phyloP scores from a whole-genome alignment of 805 yeast genomes.

The Zygotorulaspora danielsina region DNA sequence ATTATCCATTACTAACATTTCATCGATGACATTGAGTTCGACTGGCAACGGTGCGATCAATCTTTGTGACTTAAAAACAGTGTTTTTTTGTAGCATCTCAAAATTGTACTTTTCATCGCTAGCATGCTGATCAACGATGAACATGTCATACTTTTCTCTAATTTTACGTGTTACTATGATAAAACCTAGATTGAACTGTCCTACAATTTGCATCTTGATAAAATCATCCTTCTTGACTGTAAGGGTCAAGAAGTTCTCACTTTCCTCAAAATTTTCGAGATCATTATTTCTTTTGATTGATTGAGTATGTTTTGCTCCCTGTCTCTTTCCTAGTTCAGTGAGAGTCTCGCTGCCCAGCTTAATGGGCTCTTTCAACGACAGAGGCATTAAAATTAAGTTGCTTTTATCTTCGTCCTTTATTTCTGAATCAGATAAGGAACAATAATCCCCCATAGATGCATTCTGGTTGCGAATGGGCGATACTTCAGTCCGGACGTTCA shows the following conservation, averaged over 20 bases:
- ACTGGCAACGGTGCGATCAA: slow-evolving; percentile 55
- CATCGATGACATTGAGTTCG: slow-evolving; percentile 75
- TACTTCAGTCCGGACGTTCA: slow-evolving; percentile 17
- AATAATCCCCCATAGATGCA: slow-evolving; percentile 4
- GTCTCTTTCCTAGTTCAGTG: neutral
- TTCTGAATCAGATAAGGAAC: slow-evolving; percentile 6
- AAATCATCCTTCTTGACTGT: slow-evolving; percentile 72
- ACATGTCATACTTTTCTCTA: slow-evolving; percentile 50
- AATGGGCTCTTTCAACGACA: neutral
- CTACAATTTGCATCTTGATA: slow-evolving; percentile 68
- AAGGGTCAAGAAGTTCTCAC: slow-evolving; percentile 55
- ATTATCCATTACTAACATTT: slow-evolving; percentile 62
- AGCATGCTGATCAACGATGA: slow-evolving; percentile 95
- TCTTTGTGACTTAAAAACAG: slow-evolving; percentile 63
- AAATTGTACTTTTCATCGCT: slow-evolving; percentile 93
- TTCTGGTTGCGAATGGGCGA: neutral
- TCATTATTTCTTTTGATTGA: slow-evolving; percentile 36
- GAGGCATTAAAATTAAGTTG: neutral
- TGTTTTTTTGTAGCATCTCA: slow-evolving; percentile 57
- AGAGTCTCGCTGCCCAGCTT: neutral
- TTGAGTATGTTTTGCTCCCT: slow-evolving; percentile 11
- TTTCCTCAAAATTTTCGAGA: slow-evolving; percentile 45
- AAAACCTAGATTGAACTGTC: slow-evolving; percentile 95
- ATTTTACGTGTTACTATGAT: slow-evolving; percentile 62
- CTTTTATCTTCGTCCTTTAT: neutral